phyloP scores from a whole-genome alignment of 345 rosid genomes.

The Citrus mangshanensis region DNA sequence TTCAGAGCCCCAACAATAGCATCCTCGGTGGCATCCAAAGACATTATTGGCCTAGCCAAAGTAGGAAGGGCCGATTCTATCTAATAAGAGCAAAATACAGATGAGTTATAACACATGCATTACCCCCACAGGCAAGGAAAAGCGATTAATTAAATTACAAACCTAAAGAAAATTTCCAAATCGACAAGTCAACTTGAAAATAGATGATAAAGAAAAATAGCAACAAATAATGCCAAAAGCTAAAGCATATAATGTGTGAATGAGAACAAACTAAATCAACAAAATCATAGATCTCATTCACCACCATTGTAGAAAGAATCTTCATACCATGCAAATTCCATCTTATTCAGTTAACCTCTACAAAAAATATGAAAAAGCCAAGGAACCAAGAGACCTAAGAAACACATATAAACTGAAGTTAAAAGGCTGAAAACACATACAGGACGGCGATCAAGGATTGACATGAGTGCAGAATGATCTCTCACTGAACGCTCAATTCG shows the following conservation, averaged over 20 bases:
- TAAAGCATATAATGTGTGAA: background rate
- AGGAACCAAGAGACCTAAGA: background rate
- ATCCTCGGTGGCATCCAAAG: slow-evolving; percentile 95
- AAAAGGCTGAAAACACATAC: slow-evolving; percentile 37
- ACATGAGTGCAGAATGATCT: slow-evolving; percentile 77
- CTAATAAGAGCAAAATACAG: slow-evolving; percentile 40
- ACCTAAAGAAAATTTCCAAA: background rate
- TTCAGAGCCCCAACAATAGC: slow-evolving; percentile 89
- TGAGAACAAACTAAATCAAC: background rate
- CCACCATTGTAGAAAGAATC: background rate
- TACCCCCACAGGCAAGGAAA: slow-evolving; percentile 8
- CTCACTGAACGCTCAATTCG: slow-evolving; percentile 91
- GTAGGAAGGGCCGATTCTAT: slow-evolving; percentile 91
- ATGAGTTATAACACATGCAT: slow-evolving; percentile 2
- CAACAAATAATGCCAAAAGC: slow-evolving; percentile 4
- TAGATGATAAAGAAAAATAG: background rate
- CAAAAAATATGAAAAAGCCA: background rate
- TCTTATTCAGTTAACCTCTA: background rate
- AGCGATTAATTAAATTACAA: background rate
- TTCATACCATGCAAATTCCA: background rate
- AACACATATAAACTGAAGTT: background rate
- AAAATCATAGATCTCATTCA: background rate
- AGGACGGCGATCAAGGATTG: slow-evolving; percentile 86
- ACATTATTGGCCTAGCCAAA: slow-evolving; percentile 90
- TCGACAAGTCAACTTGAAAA: background rate